Evolutionary conservation across 371 early-diverging fungal species (phyloP).

Genomic region (Lichtheimia ornata): DNA sequence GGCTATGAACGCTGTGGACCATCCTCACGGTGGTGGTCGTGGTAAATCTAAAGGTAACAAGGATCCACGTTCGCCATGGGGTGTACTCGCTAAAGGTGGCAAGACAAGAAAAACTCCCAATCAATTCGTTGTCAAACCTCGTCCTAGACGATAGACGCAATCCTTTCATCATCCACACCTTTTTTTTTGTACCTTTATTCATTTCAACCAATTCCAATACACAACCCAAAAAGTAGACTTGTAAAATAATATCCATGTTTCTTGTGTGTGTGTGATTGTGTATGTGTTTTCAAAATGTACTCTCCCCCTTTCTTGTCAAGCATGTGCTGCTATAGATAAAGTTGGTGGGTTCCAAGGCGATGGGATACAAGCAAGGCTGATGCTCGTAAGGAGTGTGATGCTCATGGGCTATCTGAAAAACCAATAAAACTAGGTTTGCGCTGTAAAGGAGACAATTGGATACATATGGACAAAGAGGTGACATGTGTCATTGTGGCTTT

Average conservation of each 20-base stretch:
- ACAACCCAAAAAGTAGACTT: too few relatives aligned
- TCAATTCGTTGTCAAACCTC: slow-evolving; percentile 77
- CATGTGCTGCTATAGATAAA: too few relatives aligned
- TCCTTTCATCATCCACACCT: slow-evolving; percentile 5
- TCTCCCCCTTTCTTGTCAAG: too few relatives aligned
- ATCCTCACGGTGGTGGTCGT: slow-evolving; percentile 99
- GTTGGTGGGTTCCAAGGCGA: too few relatives aligned
- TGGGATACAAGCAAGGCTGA: too few relatives aligned
- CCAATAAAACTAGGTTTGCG: too few relatives aligned
- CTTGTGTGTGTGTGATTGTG: background rate
- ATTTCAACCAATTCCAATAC: background rate
- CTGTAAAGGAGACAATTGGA: too few relatives aligned
- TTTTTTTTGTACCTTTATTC: slow-evolving; percentile 8
- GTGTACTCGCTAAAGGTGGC: slow-evolving; percentile 94
- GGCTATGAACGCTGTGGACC: slow-evolving; percentile 99
- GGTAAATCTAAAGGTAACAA: slow-evolving; percentile 94
- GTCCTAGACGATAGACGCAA: slow-evolving; percentile 66
- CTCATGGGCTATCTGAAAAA: too few relatives aligned
- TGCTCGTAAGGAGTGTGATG: too few relatives aligned
- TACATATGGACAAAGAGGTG: too few relatives aligned
- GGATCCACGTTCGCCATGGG: slow-evolving; percentile 93
- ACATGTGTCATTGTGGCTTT: too few relatives aligned
- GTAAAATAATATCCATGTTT: background rate
- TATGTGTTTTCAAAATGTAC: background rate
- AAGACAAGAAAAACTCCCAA: slow-evolving; percentile 83